Percentiles rank a stretch among this genome's conserved stretches.
phyloP scores from a whole-genome alignment of 805 yeast species.

The Metschnikowia shivogae region DNA sequence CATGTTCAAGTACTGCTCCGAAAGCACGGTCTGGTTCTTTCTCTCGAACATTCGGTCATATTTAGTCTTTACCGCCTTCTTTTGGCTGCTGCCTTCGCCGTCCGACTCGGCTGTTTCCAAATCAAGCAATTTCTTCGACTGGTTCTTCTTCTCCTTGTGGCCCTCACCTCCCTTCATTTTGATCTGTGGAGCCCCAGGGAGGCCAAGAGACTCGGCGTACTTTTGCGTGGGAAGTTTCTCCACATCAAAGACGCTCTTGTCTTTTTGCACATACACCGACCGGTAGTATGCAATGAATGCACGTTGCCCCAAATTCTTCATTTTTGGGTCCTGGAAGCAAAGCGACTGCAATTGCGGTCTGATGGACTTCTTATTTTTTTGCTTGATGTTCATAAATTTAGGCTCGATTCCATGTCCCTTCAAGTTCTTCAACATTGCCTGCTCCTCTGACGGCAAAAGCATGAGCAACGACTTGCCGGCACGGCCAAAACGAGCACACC shows the following conservation, averaged over 20 bases:
- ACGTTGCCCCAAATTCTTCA: constrained; percentile 91
- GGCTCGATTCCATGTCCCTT: constrained; percentile 62
- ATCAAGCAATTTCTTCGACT: constrained; percentile 63
- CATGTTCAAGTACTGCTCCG: constrained; percentile 81
- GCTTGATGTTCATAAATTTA: constrained; percentile 69
- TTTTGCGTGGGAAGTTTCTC: constrained; percentile 75
- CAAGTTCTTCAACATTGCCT: constrained; percentile 64
- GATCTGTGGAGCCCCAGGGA: constrained; percentile 95
- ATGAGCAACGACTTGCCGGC: constrained; percentile 77
- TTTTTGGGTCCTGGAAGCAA: constrained; percentile 85
- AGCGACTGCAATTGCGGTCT: constrained; percentile 81
- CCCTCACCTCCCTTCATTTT: constrained; percentile 59
- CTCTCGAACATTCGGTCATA: constrained; percentile 96
- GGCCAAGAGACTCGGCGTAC: constrained; percentile 82
- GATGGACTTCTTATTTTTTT: constrained; percentile 67
- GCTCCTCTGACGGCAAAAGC: constrained; percentile 81
- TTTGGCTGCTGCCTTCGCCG: constrained; percentile 50
- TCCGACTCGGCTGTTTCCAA: constrained; percentile 49
- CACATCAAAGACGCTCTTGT: constrained; percentile 78
- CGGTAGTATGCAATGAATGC: constrained; percentile 90
- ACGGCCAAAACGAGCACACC: constrained; percentile 85
- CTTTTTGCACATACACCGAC: constrained; percentile 81
- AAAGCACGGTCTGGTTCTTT: constrained; percentile 84
- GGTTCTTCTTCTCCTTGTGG: constrained; percentile 72
- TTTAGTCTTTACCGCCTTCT: constrained; percentile 62